Percentiles rank a stretch among this genome's conserved stretches.
Evolutionary conservation across 2,329 filamentous ascomycete genomes (phyloP).

Genomic region (Colletotrichum destructivum): DNA sequence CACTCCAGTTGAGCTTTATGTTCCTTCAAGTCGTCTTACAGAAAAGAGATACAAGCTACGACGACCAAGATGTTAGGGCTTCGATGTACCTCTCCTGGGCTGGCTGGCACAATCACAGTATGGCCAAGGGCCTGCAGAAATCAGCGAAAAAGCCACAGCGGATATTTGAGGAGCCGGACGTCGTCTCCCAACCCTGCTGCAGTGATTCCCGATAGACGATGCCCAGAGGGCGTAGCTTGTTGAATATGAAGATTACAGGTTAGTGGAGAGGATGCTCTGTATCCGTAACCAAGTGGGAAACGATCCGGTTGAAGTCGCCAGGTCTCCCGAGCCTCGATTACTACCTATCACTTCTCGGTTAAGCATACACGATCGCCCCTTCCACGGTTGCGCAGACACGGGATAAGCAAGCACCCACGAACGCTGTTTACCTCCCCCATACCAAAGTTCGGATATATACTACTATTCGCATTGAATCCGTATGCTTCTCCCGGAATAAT

Average conservation of each 20-base stretch:
- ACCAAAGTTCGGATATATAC: too few relatives aligned
- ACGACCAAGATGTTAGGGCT: not conserved
- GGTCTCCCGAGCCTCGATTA: conserved; percentile 12
- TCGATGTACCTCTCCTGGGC: not conserved
- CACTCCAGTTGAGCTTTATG: conserved; percentile 19
- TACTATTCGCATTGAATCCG: too few relatives aligned
- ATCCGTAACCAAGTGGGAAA: conserved; percentile 10
- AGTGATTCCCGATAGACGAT: conserved; percentile 4
- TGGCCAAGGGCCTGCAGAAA: not conserved
- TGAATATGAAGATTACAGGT: too few relatives aligned
- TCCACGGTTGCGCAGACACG: not conserved
- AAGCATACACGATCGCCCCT: conserved; percentile 1
- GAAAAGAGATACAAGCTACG: not conserved
- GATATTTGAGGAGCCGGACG: not conserved
- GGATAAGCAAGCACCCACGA: too few relatives aligned
- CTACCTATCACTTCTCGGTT: conserved; percentile 15
- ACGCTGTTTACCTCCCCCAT: too few relatives aligned
- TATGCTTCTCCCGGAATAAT: too few relatives aligned
- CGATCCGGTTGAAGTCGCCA: conserved; percentile 28
- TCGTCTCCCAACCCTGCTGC: not conserved
- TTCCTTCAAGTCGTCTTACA: conserved; percentile 8
- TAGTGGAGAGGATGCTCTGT: too few relatives aligned
- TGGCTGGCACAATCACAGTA: not conserved
- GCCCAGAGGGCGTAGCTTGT: not conserved
- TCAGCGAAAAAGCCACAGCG: not conserved